Evolutionary conservation across 371 early-diverging fungal genomes (phyloP).

Genomic region (Batkoa obscura): DNA sequence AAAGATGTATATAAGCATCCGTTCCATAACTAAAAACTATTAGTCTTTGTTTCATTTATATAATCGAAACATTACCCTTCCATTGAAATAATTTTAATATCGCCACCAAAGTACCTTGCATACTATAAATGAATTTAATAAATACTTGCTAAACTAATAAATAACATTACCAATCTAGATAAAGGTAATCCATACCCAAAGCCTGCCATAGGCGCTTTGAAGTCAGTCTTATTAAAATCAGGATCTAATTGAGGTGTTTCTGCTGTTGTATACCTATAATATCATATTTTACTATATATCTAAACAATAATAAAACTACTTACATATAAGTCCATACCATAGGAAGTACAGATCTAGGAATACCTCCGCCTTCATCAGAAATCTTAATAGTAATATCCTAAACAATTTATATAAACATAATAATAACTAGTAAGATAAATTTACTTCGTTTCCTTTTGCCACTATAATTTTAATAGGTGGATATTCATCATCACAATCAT

Average conservation of each 20-base stretch:
- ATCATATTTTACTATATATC: neutral
- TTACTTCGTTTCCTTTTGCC: constrained; percentile 78
- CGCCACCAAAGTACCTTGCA: constrained; percentile 92
- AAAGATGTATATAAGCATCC: constrained; percentile 88
- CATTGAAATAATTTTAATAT: constrained; percentile 83
- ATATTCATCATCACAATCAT: constrained; percentile 62
- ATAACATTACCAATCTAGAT: constrained; percentile 36
- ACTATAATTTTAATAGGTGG: constrained; percentile 84
- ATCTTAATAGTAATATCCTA: constrained; percentile 91
- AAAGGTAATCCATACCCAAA: constrained; percentile 94
- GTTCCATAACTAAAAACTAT: constrained; percentile 45
- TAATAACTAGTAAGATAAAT: neutral
- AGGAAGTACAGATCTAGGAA: constrained; percentile 73
- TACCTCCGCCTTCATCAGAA: constrained; percentile 93
- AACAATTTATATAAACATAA: neutral
- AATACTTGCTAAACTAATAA: neutral
- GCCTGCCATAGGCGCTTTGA: constrained; percentile 93
- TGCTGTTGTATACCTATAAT: constrained; percentile 72
- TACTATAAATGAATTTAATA: constrained; percentile 20
- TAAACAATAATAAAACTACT: neutral
- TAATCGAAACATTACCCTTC: constrained; percentile 49
- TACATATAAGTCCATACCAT: constrained; percentile 91
- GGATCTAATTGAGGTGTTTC: constrained; percentile 70
- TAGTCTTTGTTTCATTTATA: neutral
- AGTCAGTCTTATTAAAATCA: constrained; percentile 67